Base-by-base conservation (phyloP, 169 alveolate species). In the Theileria sp. region DNA sequence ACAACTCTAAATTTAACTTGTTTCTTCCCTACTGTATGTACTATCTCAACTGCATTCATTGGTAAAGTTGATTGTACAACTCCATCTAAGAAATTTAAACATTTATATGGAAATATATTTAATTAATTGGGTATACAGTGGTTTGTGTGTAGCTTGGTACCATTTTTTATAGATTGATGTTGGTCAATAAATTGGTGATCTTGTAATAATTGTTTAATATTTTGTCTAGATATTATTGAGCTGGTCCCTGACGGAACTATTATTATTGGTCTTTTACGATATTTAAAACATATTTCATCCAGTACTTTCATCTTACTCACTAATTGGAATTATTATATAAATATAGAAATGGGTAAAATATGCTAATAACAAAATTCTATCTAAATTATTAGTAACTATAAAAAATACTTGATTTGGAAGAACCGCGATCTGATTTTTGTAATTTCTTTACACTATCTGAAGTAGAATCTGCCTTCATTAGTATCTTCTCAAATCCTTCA, bases 251-350 rank as follows among this genome's bases (percentile, higher is more conserved):
- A 77, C 17, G 90, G 90, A 13, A 84, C 90, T 19, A 84, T 38
- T 25, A 90, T 90, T 19, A 90, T 82, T 7, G 94, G 94, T 34
- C 87, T 90, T 66, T 86, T 90, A 77, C 89, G 86, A 83, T 87
- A 84, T 69, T 77, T 84, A 69, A 69, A 79, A 62, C 89, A 89
- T 56, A 90, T 90, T 67, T 86, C 94, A 75, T 90, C 94, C 51
- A 90, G 58, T 9, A 87, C 76, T 36, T 88, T 83, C 78, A 87
- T 25, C 60, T 80, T 73, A 34, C 69, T 65, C 49, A 69, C 68
- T 36, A 44, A 68, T 36, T 17, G 32, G 10, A 19, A 44, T 58
- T 25, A 58, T 58, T 58, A 17, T 58, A 32, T 5, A 21, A 58
- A 25, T 58, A 58, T 58, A 19, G n/a, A 21, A 44, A 10, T 44